Evolutionary conservation across 768 basidiomycete genomes (phyloP), one percentile per base, ranked within the genome.

Genomic region (Agaricus subrufescens): DNA sequence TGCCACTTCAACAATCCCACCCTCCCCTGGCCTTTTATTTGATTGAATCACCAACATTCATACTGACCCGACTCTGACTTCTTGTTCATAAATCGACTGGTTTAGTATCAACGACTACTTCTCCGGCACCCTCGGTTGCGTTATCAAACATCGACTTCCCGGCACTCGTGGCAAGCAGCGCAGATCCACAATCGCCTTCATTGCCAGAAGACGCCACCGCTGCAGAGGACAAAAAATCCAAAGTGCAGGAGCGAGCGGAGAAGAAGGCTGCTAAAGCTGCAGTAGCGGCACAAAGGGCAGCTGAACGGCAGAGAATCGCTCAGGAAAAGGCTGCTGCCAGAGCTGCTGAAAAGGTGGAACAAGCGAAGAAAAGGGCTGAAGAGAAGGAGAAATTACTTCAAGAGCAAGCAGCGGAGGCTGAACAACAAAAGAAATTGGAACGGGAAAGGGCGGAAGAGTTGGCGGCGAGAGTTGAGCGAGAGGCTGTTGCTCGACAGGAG

Each of bases 101-200:
- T 70, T 65, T 69, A 76, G 75, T 73, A 62, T 70, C 73, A 59
- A 63, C 70, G 55, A 66, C 70, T 67, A 73, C 75, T 59, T 70
- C 78, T 42, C 74, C 79, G 50, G 71, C 76, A 58, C 74, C 84
- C 56, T 82, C 85, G 56, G 71, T 77, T 52, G 71, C 76, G 55
- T 73, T 91, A 54, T 89, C 89, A 59, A 72, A 83, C 40, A 72
- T 81, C 66, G 91, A 92, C 69, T 92, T 92, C 67, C 91, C 89
- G 52, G 87, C 89, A 38, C 75, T 92, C 58, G 71, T 78, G 60
- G 58, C 67, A 58, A 69, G 64, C 58, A 60, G 74, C 66, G 59
- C 72, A 63, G 68, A 71, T 53, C 61, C 60, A 25, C 52, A 62
- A 55, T 60, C 61, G 23, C 54, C 62, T 48, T 59, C 57, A 56